These are phyloP conservation scores for Zygnema cylindricum DNA, from an alignment of 139 green algal genomes.

Conservation along the genomic window DNA sequence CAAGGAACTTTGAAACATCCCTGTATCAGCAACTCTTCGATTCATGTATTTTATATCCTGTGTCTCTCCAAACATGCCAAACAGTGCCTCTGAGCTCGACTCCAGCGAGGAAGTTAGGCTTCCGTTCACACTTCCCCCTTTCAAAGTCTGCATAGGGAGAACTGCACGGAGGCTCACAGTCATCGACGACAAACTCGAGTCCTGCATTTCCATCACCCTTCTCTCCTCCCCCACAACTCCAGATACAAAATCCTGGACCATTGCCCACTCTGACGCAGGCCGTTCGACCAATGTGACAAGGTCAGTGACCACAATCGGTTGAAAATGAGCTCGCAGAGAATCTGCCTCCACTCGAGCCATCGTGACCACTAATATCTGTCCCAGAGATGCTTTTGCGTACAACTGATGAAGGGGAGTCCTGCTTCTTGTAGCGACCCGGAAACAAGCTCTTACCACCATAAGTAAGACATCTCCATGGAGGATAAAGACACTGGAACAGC, in stretches of 20 bases:
- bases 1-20: background rate
- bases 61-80: background rate
- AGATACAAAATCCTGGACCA: slow-evolving; percentile 75
- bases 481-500: background rate
- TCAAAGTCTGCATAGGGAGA: slow-evolving; percentile 49
- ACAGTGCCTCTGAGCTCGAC: background rate
- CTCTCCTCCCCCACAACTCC: background rate
- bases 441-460: slow-evolving; percentile 24
- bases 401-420: slow-evolving; percentile 8
- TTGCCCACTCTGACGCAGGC: background rate
- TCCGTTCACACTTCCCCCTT: slow-evolving; percentile 6
- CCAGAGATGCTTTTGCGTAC: slow-evolving; percentile 11
- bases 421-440: slow-evolving; percentile 17
- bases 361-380: slow-evolving; percentile 32
- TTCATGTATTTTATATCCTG: background rate
- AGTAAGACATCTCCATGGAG: slow-evolving; percentile 39
- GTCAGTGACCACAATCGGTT: slow-evolving; percentile 59
- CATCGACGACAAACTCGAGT: background rate
- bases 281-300: slow-evolving; percentile 18
- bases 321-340: slow-evolving; percentile 42
- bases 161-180: slow-evolving; percentile 55
- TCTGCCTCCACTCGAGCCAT: slow-evolving; percentile 76
- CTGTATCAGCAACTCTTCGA: background rate
- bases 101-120: background rate
- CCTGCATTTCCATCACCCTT: slow-evolving; percentile 10